Percentiles rank a stretch among this genome's conserved stretches.
Conservation (phyloP, 2,329 filamentous ascomycete species). For the Emmonsia crescens region DNA sequence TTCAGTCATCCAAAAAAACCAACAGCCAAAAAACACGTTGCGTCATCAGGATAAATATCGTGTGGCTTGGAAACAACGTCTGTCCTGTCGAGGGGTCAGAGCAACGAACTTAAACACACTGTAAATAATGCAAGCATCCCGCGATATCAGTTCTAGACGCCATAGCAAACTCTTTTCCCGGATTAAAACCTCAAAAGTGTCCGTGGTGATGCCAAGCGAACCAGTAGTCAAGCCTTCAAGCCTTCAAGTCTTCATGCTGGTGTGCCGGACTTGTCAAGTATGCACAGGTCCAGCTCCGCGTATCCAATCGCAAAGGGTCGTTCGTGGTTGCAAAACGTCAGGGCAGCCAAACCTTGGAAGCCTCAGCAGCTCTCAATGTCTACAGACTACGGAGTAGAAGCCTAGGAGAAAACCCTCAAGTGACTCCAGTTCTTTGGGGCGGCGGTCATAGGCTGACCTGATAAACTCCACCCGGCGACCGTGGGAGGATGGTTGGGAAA, state of each 20-base stretch:
- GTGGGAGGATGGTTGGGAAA: not conserved
- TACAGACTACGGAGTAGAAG: not conserved
- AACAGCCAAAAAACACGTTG: too few species aligned
- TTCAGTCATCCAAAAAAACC: too few species aligned
- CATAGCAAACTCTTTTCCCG: too few species aligned
- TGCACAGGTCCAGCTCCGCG: not conserved
- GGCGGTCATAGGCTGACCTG: not conserved
- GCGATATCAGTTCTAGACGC: too few species aligned
- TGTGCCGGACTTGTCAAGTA: too few species aligned
- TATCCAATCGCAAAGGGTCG: not conserved
- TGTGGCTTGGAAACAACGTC: not conserved
- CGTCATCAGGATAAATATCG: too few species aligned
- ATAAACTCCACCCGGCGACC: not conserved
- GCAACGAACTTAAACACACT: too few species aligned
- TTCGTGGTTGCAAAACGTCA: not conserved
- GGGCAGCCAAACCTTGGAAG: not conserved
- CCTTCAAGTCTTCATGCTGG: too few species aligned
- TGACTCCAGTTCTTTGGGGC: not conserved
- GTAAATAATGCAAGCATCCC: not conserved
- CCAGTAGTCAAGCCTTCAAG: not conserved
- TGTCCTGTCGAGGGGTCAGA: not conserved
- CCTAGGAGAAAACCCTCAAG: not conserved
- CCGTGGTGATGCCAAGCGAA: not conserved
- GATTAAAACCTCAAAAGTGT: not conserved
- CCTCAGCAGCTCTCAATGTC: not conserved